Evolutionary conservation across 2,329 filamentous ascomycete species (phyloP), one percentile per base, ranked within the genome.

Genomic region (Hymenoscyphus repandus): DNA sequence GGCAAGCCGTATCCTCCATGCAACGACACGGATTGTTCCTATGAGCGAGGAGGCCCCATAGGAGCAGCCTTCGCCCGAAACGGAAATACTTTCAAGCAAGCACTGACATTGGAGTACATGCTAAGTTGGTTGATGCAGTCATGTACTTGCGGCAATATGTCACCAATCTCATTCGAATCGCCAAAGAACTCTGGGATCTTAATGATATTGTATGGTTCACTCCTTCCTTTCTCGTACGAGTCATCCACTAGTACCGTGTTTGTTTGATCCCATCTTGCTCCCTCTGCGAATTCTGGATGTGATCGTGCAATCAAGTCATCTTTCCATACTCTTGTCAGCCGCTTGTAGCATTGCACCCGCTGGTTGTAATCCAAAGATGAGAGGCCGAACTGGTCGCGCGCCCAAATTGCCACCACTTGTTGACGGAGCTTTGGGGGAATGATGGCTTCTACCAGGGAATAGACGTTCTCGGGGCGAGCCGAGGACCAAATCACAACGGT

Each of bases 191-290:
- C 90, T 1, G 90, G 88, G 18, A 97, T 77, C 57, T 83, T 74
- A 9, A 97, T 70, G 18, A 93, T 76, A 62, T 97, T 97, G 70
- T 81, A 80, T 1, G 93, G 93, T 68, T 99, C 89, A 49, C 79
- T 85, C 22, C 80, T 76, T 0, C 85, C 91, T 73, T 97, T 99
- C 62, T 91, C 77, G 1, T 70, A 62, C 30, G 85, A 88, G 69
- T 97, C 93, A 60, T 99, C 93, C 36, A 97, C 82, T 22, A 99
- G 75, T 6, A 97, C 77, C 0, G 93, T 97, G 68, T 97, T 95
- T 45, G 77, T 77, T 70, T 96, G 90, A 60, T 83, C 78, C 86
- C 90, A 97, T 11, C 66, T 61, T 12, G 63, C 68, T 69, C 74
- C 17, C 55, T 48, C 0, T 59, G 66, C 12, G 62, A 66, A 32